Percentiles rank a stretch among this genome's conserved stretches.
Conservation (phyloP, 192 early-diverging fungal genomes). For the Funneliformis mosseae region DNA sequence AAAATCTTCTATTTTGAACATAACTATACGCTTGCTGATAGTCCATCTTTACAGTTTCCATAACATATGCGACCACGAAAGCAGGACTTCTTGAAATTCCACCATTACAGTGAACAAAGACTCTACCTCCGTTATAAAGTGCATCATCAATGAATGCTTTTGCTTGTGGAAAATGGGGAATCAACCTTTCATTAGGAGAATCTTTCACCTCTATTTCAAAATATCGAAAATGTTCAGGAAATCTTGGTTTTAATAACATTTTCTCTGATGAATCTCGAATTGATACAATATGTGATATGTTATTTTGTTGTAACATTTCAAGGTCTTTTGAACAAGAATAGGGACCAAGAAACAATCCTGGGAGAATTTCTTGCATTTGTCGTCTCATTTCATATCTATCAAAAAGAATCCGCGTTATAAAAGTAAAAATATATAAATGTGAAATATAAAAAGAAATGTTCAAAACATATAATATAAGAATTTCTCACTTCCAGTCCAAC, state of each 20-base stretch:
- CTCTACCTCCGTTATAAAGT: constrained; percentile 49
- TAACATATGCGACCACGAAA: constrained; percentile 89
- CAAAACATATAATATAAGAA: neutral
- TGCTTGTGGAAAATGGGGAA: constrained; percentile 71
- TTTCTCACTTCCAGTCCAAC: constrained; percentile 27
- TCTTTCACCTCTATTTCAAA: constrained; percentile 77
- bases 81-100: constrained; percentile 84
- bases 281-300: constrained; percentile 79
- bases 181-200: constrained; percentile 79
- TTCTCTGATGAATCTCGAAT: constrained; percentile 73
- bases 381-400: constrained; percentile 73
- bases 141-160: constrained; percentile 60
- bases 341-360: constrained; percentile 78
- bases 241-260: constrained; percentile 55
- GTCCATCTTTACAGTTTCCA: constrained; percentile 69
- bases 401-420: neutral
- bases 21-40: constrained; percentile 75
- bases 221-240: constrained; percentile 63
- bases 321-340: constrained; percentile 68
- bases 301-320: constrained; percentile 52
- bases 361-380: constrained; percentile 79
- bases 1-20: constrained; percentile 86
- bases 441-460: neutral
- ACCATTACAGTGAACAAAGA: constrained; percentile 73
- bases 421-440: neutral